phyloP scores from a whole-genome alignment of 352 stramenopile species.

The Globisporangium nagaii region DNA sequence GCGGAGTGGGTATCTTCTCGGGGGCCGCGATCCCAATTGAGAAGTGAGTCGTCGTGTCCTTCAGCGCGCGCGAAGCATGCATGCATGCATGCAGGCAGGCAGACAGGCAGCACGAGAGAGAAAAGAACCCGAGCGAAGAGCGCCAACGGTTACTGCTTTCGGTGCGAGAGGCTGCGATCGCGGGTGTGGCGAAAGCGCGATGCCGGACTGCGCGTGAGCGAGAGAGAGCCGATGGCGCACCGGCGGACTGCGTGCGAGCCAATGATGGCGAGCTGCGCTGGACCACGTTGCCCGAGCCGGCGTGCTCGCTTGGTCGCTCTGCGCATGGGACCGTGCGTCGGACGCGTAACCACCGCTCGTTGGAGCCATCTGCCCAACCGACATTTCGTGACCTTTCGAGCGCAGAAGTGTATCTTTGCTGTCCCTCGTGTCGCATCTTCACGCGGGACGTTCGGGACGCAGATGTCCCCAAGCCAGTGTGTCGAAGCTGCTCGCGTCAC shows the following conservation, averaged over 20 bases:
- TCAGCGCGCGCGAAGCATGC: too few relatives aligned
- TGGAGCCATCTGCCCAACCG: neutral
- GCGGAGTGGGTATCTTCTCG: neutral
- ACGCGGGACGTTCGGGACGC: neutral
- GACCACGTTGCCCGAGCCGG: too few relatives aligned
- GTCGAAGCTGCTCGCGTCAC: too few relatives aligned
- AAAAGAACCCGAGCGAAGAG: neutral
- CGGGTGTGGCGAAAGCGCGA: too few relatives aligned
- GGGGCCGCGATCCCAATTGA: neutral
- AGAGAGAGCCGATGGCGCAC: neutral
- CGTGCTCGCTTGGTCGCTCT: too few relatives aligned
- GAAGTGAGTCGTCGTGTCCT: slow-evolving; percentile 6
- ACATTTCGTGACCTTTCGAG: neutral
- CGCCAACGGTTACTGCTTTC: too few relatives aligned
- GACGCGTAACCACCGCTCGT: neutral
- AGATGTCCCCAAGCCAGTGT: too few relatives aligned
- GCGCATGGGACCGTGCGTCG: neutral
- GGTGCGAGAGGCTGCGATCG: too few relatives aligned
- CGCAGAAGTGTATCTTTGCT: too few relatives aligned
- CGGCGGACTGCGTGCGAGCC: neutral
- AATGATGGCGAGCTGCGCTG: neutral
- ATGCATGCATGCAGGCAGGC: neutral
- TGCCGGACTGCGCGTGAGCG: too few relatives aligned
- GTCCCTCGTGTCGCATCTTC: neutral
- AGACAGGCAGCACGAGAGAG: too few relatives aligned